Conservation (phyloP, 2,329 filamentous ascomycete species). For the Aspergillus thermomutatus region DNA sequence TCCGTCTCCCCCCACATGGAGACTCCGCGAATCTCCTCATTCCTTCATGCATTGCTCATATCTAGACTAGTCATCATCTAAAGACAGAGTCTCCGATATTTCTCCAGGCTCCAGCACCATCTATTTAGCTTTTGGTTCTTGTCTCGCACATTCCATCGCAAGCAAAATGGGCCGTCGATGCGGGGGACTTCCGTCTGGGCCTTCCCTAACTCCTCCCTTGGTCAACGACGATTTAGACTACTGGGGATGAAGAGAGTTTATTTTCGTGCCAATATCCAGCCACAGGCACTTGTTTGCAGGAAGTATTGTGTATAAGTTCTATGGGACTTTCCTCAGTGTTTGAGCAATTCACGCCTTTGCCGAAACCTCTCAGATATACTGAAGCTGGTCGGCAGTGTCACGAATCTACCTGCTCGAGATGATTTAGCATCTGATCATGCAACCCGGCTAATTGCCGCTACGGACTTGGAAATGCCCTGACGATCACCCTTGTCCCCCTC, state of each 20-base stretch:
- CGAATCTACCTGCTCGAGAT: background rate
- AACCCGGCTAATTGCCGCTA: background rate
- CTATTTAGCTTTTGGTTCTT: background rate
- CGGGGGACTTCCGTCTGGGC: background rate
- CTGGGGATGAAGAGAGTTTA: background rate
- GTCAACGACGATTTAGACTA: background rate
- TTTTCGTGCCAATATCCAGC: background rate
- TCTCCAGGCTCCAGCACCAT: background rate
- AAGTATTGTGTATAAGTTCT: background rate
- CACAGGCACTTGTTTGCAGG: background rate
- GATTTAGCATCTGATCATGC: background rate
- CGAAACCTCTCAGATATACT: background rate
- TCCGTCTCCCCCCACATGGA: background rate
- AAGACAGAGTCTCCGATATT: background rate
- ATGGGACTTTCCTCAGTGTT: background rate
- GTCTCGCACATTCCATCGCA: background rate
- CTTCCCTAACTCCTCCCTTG: background rate
- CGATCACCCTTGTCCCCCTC: slow-evolving; percentile 4
- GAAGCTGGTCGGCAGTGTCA: background rate
- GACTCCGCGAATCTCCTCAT: background rate
- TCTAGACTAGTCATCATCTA: background rate
- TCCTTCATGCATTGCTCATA: background rate
- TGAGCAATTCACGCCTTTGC: background rate
- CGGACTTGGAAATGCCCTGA: background rate
- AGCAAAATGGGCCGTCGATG: background rate